Conservation (phyloP, 352 stramenopile species). For the Aphanomyces astaci region DNA sequence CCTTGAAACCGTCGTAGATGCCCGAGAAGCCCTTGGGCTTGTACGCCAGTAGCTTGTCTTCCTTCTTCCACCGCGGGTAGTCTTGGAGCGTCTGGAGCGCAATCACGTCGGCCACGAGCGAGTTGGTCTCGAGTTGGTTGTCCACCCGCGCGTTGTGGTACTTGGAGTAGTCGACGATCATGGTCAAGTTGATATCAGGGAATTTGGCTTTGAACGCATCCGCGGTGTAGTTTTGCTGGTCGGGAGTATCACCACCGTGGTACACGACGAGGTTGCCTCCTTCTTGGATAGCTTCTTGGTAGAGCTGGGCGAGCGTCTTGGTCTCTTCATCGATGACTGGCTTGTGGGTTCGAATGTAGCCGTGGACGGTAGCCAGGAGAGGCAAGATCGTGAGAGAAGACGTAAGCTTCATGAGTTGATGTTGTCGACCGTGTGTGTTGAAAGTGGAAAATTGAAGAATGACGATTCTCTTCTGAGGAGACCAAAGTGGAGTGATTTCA, state of each 20-base stretch:
- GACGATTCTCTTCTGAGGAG: no score
- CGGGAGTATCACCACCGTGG: constrained; percentile 32
- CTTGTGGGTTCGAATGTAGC: no score
- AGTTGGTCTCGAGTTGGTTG: constrained; percentile 45
- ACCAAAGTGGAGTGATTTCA: no score
- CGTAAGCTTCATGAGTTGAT: no score
- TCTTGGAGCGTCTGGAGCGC: constrained; percentile 48
- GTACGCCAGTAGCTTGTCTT: constrained; percentile 44
- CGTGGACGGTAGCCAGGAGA: no score
- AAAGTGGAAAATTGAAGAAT: no score
- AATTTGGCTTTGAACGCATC: constrained; percentile 30
- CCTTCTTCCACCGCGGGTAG: constrained; percentile 38
- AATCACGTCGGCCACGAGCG: constrained; percentile 36
- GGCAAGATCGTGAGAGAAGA: no score
- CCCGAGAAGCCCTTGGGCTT: constrained; percentile 45
- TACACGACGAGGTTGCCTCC: constrained; percentile 47
- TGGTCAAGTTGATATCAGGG: constrained; percentile 52
- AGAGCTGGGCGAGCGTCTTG: constrained; percentile 38
- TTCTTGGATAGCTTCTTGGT: constrained; percentile 42
- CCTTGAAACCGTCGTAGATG: constrained; percentile 42
- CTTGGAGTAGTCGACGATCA: constrained; percentile 52
- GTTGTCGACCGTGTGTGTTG: no score
- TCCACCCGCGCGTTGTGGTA: constrained; percentile 52
- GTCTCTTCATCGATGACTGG: constrained; percentile 37
- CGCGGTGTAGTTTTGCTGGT: constrained; percentile 27